A percentile compares a stretch with the other conserved stretches of the same genome.
These are phyloP conservation scores for Lactarius quietus DNA, from an alignment of 768 basidiomycete genomes.

Conservation along the genomic window DNA sequence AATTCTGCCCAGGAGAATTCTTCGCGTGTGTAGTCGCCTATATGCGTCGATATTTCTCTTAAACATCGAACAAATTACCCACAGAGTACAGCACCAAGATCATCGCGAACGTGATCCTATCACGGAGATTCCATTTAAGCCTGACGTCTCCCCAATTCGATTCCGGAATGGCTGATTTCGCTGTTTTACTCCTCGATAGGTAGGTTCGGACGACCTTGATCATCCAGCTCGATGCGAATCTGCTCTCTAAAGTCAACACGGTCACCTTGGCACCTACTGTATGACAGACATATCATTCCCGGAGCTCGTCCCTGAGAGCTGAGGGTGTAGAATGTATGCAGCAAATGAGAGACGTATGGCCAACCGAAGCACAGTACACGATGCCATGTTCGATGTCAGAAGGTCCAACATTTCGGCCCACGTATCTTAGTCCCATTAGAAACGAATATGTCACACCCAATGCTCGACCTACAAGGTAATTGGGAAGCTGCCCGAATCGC, in stretches of 20 bases:
- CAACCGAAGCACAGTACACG: constrained; percentile 59
- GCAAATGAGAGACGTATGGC: constrained; percentile 54
- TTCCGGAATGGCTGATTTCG: not conserved
- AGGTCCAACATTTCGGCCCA: constrained; percentile 48
- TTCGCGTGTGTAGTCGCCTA: not conserved
- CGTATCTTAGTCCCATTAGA: constrained; percentile 39
- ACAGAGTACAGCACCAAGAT: constrained; percentile 27
- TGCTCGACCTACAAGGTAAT: constrained; percentile 51
- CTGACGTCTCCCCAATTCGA: not conserved
- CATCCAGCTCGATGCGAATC: constrained; percentile 8
- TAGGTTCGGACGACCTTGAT: constrained; percentile 7
- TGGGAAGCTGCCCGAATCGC: constrained; percentile 58
- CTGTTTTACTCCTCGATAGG: constrained; percentile 9
- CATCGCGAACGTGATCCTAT: constrained; percentile 25
- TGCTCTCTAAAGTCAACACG: not conserved
- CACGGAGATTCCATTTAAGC: constrained; percentile 1
- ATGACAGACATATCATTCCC: constrained; percentile 9
- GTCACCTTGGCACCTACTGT: constrained; percentile 21
- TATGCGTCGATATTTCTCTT: not conserved
- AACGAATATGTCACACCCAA: not conserved
- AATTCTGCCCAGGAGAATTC: not conserved
- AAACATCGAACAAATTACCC: not conserved
- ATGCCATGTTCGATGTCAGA: constrained; percentile 47
- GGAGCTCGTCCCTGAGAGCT: constrained; percentile 34
- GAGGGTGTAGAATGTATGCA: constrained; percentile 49